phyloP scores from a whole-genome alignment of 345 rosid genomes.

The Aquilaria sinensis region DNA sequence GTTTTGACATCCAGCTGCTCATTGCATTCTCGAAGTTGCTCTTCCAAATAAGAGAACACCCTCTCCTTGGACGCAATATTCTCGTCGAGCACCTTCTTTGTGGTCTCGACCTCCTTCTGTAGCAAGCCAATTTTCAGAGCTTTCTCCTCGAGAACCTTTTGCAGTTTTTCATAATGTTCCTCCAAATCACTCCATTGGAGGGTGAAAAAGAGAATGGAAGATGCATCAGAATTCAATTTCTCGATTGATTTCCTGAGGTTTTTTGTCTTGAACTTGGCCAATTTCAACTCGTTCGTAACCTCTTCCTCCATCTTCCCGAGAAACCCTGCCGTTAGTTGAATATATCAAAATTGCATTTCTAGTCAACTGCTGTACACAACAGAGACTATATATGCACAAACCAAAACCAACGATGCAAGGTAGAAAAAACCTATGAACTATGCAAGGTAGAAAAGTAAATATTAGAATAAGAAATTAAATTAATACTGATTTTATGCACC shows the following conservation, averaged over 20 bases:
- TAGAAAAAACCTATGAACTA: too few relatives aligned
- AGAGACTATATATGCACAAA: too few relatives aligned
- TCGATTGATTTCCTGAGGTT: conserved; percentile 14
- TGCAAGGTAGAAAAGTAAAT: too few relatives aligned
- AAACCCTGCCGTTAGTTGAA: too few relatives aligned
- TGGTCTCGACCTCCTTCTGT: neutral
- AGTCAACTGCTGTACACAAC: too few relatives aligned
- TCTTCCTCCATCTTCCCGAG: neutral
- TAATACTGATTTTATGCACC: too few relatives aligned
- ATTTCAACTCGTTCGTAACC: conserved; percentile 1
- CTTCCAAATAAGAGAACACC: neutral
- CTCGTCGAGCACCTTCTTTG: neutral
- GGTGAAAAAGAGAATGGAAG: conserved; percentile 21
- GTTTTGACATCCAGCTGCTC: neutral
- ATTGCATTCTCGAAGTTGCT: neutral
- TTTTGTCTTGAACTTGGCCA: conserved; percentile 15
- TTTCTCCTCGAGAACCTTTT: conserved; percentile 2
- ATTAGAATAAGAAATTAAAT: too few relatives aligned
- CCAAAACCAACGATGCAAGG: too few relatives aligned
- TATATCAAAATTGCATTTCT: too few relatives aligned
- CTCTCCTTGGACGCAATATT: conserved; percentile 11
- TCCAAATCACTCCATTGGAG: conserved; percentile 29
- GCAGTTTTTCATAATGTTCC: conserved; percentile 13
- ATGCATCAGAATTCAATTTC: conserved; percentile 16
- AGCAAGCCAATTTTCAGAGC: neutral